Conservation (phyloP, 2,329 filamentous ascomycete species). For the Phialophora chinensis region DNA sequence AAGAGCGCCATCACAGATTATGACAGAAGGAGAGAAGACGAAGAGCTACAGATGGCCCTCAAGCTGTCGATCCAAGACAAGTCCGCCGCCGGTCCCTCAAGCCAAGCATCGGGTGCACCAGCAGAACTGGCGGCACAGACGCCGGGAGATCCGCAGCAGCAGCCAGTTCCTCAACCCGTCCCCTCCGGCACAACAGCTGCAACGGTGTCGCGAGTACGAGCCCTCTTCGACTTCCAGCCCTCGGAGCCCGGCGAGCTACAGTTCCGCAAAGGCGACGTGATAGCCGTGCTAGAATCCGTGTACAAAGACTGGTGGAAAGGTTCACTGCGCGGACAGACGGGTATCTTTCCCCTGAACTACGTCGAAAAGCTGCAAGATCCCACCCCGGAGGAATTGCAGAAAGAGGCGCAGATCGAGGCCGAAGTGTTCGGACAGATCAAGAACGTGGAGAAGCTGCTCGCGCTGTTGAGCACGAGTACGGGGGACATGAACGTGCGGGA, state of each 20-base stretch:
- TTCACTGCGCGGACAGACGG: constrained; percentile 88
- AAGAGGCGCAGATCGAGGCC: constrained; percentile 92
- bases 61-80: constrained; percentile 93
- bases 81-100: constrained; percentile 45
- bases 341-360: constrained; percentile 98
- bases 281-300: constrained; percentile 94
- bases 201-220: constrained; percentile 91
- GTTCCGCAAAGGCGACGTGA: constrained; percentile 95
- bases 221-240: constrained; percentile 91
- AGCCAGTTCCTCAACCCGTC: constrained; percentile 60
- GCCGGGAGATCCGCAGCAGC: constrained; percentile 46
- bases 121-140: constrained; percentile 47
- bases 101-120: constrained; percentile 48
- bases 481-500: constrained; percentile 82
- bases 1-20: constrained; percentile 89
- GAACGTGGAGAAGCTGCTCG: constrained; percentile 81
- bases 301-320: constrained; percentile 99
- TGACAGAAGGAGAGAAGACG: constrained; percentile 93
- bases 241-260: constrained; percentile 93
- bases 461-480: constrained; percentile 85
- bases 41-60: constrained; percentile 94
- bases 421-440: constrained; percentile 79
- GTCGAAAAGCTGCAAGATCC: constrained; percentile 97
- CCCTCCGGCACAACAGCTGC: constrained; percentile 90
- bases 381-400: constrained; percentile 89